Conservation (phyloP, 2,329 filamentous ascomycete species). For the Penicillium sumatraense region DNA sequence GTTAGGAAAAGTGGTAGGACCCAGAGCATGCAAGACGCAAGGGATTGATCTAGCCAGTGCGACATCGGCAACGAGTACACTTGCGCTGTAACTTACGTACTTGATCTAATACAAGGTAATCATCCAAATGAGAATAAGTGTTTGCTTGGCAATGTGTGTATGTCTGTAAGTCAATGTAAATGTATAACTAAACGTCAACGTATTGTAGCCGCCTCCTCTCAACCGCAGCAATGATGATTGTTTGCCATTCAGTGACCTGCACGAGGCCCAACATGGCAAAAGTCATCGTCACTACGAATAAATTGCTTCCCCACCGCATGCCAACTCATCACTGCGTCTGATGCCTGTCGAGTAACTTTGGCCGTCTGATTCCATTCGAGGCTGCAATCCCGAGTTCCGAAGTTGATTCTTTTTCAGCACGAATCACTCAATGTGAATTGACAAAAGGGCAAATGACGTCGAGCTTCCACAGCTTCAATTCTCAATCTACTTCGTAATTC, state of each 20-base stretch:
- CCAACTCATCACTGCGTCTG: conserved; percentile 80
- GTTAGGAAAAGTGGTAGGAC: background rate
- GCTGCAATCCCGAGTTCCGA: background rate
- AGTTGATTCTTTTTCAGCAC: conserved; percentile 1
- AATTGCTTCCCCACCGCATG: conserved; percentile 52
- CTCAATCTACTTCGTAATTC: background rate
- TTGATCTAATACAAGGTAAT: background rate
- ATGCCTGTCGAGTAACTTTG: conserved; percentile 39
- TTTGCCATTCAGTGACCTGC: conserved; percentile 18
- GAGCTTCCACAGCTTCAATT: background rate
- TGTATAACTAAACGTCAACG: background rate
- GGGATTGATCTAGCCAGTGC: conserved; percentile 13
- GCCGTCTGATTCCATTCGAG: conserved; percentile 10
- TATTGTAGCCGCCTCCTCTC: background rate
- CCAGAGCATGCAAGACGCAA: conserved; percentile 17
- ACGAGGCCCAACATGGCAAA: conserved; percentile 26
- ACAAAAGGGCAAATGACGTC: background rate
- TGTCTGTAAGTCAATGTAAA: background rate
- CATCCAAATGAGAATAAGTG: background rate
- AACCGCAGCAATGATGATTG: background rate
- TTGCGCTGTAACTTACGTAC: background rate
- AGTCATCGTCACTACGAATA: conserved; percentile 10
- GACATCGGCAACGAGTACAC: conserved; percentile 5
- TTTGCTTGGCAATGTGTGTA: background rate
- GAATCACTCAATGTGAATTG: background rate